A percentile compares a stretch with the other conserved stretches of the same genome.
These are phyloP conservation scores for Capronia americana DNA, from an alignment of 2,329 filamentous ascomycete genomes.

Conservation along the genomic window DNA sequence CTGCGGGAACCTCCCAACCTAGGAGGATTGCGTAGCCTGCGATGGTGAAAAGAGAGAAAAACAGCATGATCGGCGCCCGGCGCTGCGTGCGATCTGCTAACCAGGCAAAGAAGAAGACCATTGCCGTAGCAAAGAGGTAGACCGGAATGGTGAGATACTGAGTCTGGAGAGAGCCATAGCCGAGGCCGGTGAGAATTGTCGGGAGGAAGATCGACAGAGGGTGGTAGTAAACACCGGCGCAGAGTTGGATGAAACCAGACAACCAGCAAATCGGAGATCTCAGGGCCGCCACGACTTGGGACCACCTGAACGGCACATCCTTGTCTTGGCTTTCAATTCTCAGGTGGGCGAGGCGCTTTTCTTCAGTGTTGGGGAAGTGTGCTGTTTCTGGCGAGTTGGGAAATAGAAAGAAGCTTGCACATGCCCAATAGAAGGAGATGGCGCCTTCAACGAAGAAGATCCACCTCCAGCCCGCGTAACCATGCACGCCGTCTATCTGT, in stretches of 20 bases:
- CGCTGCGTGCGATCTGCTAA: constrained; percentile 71
- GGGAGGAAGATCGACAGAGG: constrained; percentile 70
- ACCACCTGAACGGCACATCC: neutral
- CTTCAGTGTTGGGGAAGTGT: constrained; percentile 50
- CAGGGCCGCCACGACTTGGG: neutral
- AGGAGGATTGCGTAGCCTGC: constrained; percentile 6
- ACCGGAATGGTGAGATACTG: constrained; percentile 76
- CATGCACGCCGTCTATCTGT: constrained; percentile 46
- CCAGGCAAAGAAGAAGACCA: constrained; percentile 66
- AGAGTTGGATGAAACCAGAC: neutral
- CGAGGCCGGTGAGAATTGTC: constrained; percentile 69
- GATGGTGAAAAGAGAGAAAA: neutral
- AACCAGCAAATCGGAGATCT: constrained; percentile 1
- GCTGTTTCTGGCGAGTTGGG: constrained; percentile 56
- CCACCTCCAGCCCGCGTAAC: constrained; percentile 68
- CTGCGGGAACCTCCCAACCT: neutral
- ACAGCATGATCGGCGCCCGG: constrained; percentile 64
- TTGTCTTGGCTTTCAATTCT: constrained; percentile 19
- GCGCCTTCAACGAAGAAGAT: constrained; percentile 71
- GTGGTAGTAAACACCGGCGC: constrained; percentile 53
- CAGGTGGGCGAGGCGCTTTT: constrained; percentile 56
- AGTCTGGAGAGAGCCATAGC: constrained; percentile 69
- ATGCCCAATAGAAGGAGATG: constrained; percentile 61
- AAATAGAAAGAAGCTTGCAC: constrained; percentile 61
- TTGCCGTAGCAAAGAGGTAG: constrained; percentile 70